Evolutionary conservation across 2,329 filamentous ascomycete species (phyloP), one percentile per base, ranked within the genome.

Genomic region (Rhytidhysteron rufulum): DNA sequence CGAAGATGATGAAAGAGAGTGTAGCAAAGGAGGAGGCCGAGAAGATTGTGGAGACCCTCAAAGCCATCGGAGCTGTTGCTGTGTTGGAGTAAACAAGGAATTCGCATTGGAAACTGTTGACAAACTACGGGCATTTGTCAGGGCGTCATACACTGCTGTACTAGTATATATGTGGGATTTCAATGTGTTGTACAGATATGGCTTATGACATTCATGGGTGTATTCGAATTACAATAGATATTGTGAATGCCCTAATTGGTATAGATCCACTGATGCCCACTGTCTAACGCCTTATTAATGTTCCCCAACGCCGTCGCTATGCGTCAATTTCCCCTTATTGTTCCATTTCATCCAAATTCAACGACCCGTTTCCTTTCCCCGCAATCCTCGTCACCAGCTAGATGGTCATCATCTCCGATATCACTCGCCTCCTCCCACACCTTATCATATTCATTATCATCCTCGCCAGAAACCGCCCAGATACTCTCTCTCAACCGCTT

Each of bases 11-110:
- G 88, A 97, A 97, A 83, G 93, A 99, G 74, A 90, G 86, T 37
- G 89, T 98, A 54, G 86, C 91, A 50, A 99, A 98, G 81, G 93
- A 99, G 63, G 94, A 99, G 69, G 89, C 88, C 6, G 91, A 97
- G 79, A 98, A 98, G 84, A 96, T 98, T 62, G 82, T 98, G 44
- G 87, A 88, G 69, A 83, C 87, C 31, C 79, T 99, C 76, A 97
- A 97, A 82, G 90, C 80, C 53, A 74, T 99, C 47, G 93, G 93
- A 51, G 93, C 85, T 50, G 88, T 86, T 51, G 91, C 88, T 46
- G 73, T 79, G 50, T 93, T 98, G 87, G 93, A 98, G 69, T 97
- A 88, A 74, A 50, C 9, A 15, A 24, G 8, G n/a, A n/a, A n/a
- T n/a, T n/a, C n/a, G n/a, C n/a, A n/a, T n/a, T n/a, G n/a, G n/a